Base-by-base conservation (phyloP, 148 eudicot genomes). In the Fagopyrum tataricum region DNA sequence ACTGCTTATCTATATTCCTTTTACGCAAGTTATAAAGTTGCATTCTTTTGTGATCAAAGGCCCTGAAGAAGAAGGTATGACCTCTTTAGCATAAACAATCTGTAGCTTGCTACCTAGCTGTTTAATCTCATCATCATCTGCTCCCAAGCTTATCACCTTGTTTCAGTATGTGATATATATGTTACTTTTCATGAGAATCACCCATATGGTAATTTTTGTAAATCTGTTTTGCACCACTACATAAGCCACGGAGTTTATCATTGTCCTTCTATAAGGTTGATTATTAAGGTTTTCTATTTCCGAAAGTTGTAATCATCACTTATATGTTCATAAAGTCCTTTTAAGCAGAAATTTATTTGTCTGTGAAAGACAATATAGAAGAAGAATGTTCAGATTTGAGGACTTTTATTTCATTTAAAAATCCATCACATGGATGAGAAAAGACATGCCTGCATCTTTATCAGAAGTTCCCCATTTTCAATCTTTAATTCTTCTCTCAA, bases 1-100 rank as follows among this genome's bases (percentile, higher is more conserved):
- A 58, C 92, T 95, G 49, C 77, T 95, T 84, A 85, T 95, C 68
- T 91, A 95, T 79, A 81, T 95, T 69, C 98, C 98, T 31, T 95
- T 95, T 80, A 80, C 76, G 49, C 96, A 90, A 85, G 93, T 95
- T 46, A 78, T 91, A 56, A 95, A 95, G 79, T 79, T 95, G 78
- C 97, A 91, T 79, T 95, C 98, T 15, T 80, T 91, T 74, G 79
- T 75, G 64, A 75, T 95, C 71, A 83, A 84, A 84, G 98, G 98
- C 70, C 90, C 91, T 17, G 92, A 91, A 77, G 97, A 95, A 43
- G 98, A 95, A 78, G 98, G 98, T 90, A 81, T 73, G 24, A 66
- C n/a, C 44, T 40, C 2, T 56, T 56, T 23, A 17, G n/a, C 31
- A 6, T 24, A 23, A 44, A 20, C 18, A 13, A 0, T 48, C 13